Evolutionary conservation across 495 filamentous ascomycete species (phyloP), one percentile per base, ranked within the genome.

Genomic region (Monascus purpureus): DNA sequence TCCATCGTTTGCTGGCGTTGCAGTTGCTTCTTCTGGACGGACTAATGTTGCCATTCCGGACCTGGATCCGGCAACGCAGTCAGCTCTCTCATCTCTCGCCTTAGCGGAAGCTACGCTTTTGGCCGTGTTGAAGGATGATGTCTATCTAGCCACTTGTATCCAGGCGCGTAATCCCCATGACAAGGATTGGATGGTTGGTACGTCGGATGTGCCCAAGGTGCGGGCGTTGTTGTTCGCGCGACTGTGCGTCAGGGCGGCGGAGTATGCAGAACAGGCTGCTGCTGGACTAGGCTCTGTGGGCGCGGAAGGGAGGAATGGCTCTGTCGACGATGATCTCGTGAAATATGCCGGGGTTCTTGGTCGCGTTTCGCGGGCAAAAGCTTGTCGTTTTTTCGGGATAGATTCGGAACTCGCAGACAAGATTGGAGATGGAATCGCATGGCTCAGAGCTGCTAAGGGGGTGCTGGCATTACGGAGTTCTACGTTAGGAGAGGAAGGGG

Each of bases 171-270:
- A 90, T 43, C 68, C 74, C 17, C 73, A 80, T 39, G 81, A 85
- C 50, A 79, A 68, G 20, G 85, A 92, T 41, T 94, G 86, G 86
- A 93, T 93, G 84, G 81, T 86, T 42, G 78, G 77, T 45, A 68
- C 80, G 1, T 82, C 85, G 8, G 75, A 82, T 31, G 81, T 93
- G 16, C 82, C 83, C 15, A 86, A 84, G 44, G 84, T 95, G 13
- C 72, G 86, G 13, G 88, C 84, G 0, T 72, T 87, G 44, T 61
- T 96, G 3, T 93, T 90, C 41, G 83, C 83, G 1, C 61, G 88
- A 5, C 57, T 96, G 9, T 97, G 87, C 51, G 64, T 96, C n/a
- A 80, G 60, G 4, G 61, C 62, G 2, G 67, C 66, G 1, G 71
- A 69, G 38, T 67, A 75, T 43, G 59, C 57, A 1, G 65, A 61